These are phyloP conservation scores for Blastocystis hominis DNA, from an alignment of 352 stramenopile species.

Conservation along the genomic window DNA sequence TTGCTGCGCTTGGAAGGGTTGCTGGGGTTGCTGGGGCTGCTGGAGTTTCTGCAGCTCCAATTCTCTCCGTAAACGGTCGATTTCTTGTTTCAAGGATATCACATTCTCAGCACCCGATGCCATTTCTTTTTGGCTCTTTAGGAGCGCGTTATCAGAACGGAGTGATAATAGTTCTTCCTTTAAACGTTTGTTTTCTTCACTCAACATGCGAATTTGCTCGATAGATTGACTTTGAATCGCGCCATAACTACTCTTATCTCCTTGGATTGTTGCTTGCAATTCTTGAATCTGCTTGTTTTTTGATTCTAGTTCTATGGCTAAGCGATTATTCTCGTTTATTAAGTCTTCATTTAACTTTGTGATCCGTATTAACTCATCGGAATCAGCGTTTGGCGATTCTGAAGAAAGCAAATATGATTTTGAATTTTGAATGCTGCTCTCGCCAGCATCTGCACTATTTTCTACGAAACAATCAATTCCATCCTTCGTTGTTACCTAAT, in stretches of 20 bases:
- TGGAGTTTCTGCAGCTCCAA: not conserved
- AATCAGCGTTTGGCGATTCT: not conserved
- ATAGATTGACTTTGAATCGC: not conserved
- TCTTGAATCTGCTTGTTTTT: not conserved
- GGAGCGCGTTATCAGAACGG: not conserved
- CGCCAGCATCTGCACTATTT: not conserved
- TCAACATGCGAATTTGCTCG: not conserved
- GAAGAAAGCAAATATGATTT: not conserved
- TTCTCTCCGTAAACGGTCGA: not conserved
- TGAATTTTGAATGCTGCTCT: not conserved
- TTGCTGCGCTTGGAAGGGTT: not conserved
- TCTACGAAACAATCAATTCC: not conserved
- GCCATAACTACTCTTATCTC: not conserved
- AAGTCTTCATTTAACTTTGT: not conserved
- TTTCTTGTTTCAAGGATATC: not conserved
- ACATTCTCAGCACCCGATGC: not conserved
- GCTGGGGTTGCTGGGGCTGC: not conserved
- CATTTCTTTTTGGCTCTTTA: not conserved
- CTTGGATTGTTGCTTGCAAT: not conserved
- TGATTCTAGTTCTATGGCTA: not conserved
- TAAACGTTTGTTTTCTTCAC: conserved; percentile 5
- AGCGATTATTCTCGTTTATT: not conserved
- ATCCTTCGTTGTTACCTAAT: not conserved
- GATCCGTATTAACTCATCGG: not conserved
- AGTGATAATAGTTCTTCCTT: not conserved